Conservation (phyloP, 1,284 basidiomycete genomes). For the Xerocomus amazonicus region DNA sequence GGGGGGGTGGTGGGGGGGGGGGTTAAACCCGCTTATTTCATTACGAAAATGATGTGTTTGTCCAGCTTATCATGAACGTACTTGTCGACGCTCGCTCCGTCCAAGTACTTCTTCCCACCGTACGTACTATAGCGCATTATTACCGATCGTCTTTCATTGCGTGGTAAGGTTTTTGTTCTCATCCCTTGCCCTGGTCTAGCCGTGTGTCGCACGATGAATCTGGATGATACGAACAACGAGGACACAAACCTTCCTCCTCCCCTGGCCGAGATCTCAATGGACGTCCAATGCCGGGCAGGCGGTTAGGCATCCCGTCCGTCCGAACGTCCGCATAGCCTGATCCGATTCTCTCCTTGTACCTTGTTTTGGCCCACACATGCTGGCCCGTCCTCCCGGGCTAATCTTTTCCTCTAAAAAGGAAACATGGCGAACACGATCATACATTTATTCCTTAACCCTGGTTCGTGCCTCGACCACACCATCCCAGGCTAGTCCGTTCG, state of each 20-base stretch:
- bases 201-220: neutral
- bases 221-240: neutral
- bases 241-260: neutral
- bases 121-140: neutral
- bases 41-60: too few relatives aligned
- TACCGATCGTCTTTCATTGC: neutral
- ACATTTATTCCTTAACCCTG: neutral
- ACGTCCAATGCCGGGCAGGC: neutral
- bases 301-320: neutral
- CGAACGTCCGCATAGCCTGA: neutral
- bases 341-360: slow-evolving; percentile 4
- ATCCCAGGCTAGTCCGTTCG: neutral
- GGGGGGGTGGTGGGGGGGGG: too few relatives aligned
- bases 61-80: too few relatives aligned
- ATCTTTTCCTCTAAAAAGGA: neutral
- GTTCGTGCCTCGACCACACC: neutral
- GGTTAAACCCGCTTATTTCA: too few relatives aligned
- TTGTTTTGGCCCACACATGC: neutral
- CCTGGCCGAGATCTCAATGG: neutral
- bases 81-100: too few relatives aligned
- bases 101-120: neutral
- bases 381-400: too few relatives aligned
- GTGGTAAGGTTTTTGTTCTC: neutral
- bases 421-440: neutral
- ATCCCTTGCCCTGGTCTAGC: neutral